phyloP scores from a whole-genome alignment of 2,329 filamentous ascomycete genomes.

The Fusarium pilosicola region DNA sequence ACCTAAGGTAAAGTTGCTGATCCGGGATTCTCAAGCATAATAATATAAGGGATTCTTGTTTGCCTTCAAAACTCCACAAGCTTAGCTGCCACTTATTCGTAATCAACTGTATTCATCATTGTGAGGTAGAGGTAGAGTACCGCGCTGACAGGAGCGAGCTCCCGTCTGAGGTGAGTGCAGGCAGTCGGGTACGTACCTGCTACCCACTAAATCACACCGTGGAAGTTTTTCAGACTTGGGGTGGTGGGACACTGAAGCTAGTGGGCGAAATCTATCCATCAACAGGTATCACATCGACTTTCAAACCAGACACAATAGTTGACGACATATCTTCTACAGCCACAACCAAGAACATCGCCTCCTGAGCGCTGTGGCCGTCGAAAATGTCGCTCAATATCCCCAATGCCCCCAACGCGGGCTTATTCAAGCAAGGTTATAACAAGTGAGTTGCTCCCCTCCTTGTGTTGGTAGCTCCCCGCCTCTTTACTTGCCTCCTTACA shows the following conservation, averaged over 20 bases:
- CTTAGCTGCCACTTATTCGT: not conserved
- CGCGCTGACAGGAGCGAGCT: not conserved
- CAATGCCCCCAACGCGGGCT: slow-evolving; percentile 87
- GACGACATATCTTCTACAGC: slow-evolving; percentile 29
- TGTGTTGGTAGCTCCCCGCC: slow-evolving; percentile 42
- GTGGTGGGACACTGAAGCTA: slow-evolving; percentile 39
- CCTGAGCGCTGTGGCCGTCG: slow-evolving; percentile 39
- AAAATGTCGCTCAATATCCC: slow-evolving; percentile 96
- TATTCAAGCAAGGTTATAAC: slow-evolving; percentile 97
- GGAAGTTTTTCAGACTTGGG: slow-evolving; percentile 43
- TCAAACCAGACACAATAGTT: slow-evolving; percentile 28
- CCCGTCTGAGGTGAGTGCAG: not conserved
- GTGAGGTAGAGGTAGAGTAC: not conserved
- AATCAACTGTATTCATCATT: not conserved
- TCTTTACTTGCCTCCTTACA: slow-evolving; percentile 32
- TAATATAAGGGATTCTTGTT: not conserved
- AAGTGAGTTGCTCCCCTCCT: slow-evolving; percentile 69
- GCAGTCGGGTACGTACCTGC: slow-evolving; percentile 37
- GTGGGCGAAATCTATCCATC: slow-evolving; percentile 37
- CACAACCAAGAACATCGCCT: slow-evolving; percentile 29
- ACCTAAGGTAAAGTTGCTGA: not conserved
- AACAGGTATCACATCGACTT: slow-evolving; percentile 37
- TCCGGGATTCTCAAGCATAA: not conserved
- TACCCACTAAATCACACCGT: slow-evolving; percentile 40
- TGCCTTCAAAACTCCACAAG: not conserved